These are phyloP conservation scores for Venturia effusa DNA, from an alignment of 2,329 filamentous ascomycete genomes.

Conservation along the genomic window DNA sequence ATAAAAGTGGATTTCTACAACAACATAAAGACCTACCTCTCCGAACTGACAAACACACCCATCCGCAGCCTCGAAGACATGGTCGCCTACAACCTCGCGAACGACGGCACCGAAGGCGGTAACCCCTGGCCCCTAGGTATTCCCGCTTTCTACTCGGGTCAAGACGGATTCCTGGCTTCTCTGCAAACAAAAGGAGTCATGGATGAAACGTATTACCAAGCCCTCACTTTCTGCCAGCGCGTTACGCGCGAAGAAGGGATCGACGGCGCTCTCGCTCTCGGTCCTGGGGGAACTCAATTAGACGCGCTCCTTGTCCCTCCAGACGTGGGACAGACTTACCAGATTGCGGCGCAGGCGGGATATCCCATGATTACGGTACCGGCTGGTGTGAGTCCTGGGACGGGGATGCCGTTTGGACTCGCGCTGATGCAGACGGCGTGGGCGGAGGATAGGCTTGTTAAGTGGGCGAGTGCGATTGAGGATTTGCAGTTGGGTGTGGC, in stretches of 20 bases:
- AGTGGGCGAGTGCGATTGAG: constrained; percentile 43
- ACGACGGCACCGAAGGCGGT: constrained; percentile 52
- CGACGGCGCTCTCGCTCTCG: constrained; percentile 48
- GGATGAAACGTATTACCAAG: constrained; percentile 57
- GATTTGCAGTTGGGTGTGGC: constrained; percentile 20
- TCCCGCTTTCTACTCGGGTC: constrained; percentile 58
- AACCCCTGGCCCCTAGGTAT: not conserved
- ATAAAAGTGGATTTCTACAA: constrained; percentile 63
- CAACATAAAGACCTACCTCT: constrained; percentile 53
- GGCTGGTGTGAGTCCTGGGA: constrained; percentile 37
- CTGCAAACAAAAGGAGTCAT: constrained; percentile 48
- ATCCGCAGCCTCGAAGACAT: constrained; percentile 53
- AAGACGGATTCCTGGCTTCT: constrained; percentile 59
- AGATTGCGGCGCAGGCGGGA: constrained; percentile 60
- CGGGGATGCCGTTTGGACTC: constrained; percentile 35
- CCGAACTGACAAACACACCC: constrained; percentile 49
- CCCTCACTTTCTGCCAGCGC: constrained; percentile 49
- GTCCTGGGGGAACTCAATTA: constrained; percentile 25
- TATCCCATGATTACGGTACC: constrained; percentile 65
- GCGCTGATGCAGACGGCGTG: constrained; percentile 48
- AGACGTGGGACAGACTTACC: not conserved
- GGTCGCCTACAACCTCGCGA: constrained; percentile 48
- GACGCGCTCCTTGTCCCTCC: constrained; percentile 38
- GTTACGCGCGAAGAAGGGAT: constrained; percentile 55
- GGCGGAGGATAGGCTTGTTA: constrained; percentile 46